These are phyloP conservation scores for Dysphania ambrosioides DNA, from an alignment of 148 eudicot genomes.

Conservation along the genomic window DNA sequence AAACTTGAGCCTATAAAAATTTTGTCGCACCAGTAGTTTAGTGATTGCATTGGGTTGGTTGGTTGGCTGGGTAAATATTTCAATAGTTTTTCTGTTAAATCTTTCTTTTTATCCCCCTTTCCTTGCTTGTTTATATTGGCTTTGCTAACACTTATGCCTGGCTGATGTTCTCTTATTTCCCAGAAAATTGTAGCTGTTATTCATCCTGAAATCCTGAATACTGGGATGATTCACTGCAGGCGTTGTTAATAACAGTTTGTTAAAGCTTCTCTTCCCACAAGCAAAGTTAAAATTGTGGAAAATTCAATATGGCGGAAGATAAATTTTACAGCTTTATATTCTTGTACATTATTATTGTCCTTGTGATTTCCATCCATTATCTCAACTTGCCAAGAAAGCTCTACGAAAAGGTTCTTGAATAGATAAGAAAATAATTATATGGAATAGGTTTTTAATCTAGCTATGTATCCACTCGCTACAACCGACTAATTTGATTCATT, in stretches of 20 bases:
- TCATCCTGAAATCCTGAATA: too few species aligned
- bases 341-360: too few species aligned
- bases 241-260: background rate
- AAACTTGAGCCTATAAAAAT: background rate
- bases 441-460: background rate
- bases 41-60: background rate
- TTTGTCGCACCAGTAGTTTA: constrained; percentile 2
- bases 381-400: background rate
- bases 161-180: too few species aligned
- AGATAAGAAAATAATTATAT: background rate
- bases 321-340: background rate
- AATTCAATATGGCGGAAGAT: background rate
- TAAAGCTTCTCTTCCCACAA: background rate
- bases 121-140: background rate
- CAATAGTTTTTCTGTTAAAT: background rate
- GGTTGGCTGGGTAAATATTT: background rate
- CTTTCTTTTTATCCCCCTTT: background rate
- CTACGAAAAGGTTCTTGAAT: too few species aligned
- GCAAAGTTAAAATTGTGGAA: background rate
- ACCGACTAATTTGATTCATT: background rate
- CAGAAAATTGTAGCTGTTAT: background rate
- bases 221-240: background rate
- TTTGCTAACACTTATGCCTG: too few species aligned
- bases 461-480: background rate
- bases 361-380: background rate